These are phyloP conservation scores for Talaromyces sp. DNA, from an alignment of 2,329 filamentous ascomycete genomes.

Conservation along the genomic window DNA sequence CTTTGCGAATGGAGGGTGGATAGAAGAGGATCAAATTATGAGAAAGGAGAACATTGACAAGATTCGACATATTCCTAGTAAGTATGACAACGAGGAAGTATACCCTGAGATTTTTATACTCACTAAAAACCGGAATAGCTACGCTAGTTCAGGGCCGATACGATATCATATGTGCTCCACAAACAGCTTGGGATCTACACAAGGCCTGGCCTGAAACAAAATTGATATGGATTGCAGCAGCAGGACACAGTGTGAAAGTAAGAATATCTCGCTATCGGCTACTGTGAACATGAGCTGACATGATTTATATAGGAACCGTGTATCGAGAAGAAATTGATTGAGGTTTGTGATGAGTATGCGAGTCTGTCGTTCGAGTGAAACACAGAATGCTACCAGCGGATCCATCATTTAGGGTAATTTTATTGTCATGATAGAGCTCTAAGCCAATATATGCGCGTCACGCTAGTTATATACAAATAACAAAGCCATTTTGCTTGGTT, in stretches of 20 bases:
- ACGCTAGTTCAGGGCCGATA: not conserved
- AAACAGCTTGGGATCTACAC: not conserved
- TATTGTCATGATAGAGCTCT: not conserved
- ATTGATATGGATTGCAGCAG: not conserved
- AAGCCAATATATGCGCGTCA: not conserved
- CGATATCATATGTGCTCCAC: not conserved
- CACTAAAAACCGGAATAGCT: not conserved
- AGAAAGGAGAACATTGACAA: not conserved
- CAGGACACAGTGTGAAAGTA: not conserved
- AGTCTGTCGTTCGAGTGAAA: not conserved
- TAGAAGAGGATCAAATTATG: not conserved
- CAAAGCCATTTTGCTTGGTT: not conserved
- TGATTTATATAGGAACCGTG: not conserved
- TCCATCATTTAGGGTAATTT: not conserved
- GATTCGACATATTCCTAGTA: not conserved
- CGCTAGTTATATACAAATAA: not conserved
- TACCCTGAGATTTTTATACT: not conserved
- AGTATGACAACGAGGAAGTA: not conserved
- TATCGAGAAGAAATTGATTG: slow-evolving; percentile 1
- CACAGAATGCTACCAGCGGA: not conserved
- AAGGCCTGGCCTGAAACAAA: not conserved
- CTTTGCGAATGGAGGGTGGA: not conserved
- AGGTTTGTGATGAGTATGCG: slow-evolving; percentile 8
- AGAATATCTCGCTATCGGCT: not conserved
- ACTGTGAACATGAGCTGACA: not conserved